These are phyloP conservation scores for Neurospora sp. DNA, from an alignment of 2,329 filamentous ascomycete genomes.

Conservation along the genomic window DNA sequence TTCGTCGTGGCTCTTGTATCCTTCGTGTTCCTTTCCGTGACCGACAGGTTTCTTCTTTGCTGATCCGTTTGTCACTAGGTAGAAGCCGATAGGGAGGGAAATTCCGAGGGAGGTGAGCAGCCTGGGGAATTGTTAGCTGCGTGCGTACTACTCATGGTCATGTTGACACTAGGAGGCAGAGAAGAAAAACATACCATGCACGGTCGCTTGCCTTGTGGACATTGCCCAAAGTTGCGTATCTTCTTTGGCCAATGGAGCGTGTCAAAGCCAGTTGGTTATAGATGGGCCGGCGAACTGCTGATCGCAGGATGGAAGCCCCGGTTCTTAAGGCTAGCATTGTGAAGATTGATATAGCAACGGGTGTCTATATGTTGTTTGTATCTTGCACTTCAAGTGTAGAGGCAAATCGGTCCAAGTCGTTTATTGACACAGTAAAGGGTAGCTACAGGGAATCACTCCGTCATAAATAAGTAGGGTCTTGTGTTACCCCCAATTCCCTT, in stretches of 20 bases:
- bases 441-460: background rate
- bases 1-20: conserved; percentile 18
- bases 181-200: conserved; percentile 11
- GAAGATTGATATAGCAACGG: background rate
- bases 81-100: conserved; percentile 8
- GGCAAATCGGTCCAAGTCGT: background rate
- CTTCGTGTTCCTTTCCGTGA: conserved; percentile 17
- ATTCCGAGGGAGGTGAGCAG: conserved; percentile 11
- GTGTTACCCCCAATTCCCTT: background rate
- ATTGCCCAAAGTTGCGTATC: conserved; percentile 13
- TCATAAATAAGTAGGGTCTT: background rate
- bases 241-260: conserved; percentile 6
- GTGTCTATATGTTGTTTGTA: background rate
- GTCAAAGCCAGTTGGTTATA: background rate
- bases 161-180: background rate
- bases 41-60: background rate
- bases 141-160: background rate
- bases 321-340: conserved; percentile 1
- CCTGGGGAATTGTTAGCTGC: conserved; percentile 3
- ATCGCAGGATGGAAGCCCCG: conserved; percentile 2
- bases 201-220: conserved; percentile 7
- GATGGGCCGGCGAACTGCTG: background rate
- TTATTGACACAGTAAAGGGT: background rate
- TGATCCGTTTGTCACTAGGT: conserved; percentile 5
- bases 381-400: background rate